phyloP scores from a whole-genome alignment of 305 asterid species.

The Plantago rigida region DNA sequence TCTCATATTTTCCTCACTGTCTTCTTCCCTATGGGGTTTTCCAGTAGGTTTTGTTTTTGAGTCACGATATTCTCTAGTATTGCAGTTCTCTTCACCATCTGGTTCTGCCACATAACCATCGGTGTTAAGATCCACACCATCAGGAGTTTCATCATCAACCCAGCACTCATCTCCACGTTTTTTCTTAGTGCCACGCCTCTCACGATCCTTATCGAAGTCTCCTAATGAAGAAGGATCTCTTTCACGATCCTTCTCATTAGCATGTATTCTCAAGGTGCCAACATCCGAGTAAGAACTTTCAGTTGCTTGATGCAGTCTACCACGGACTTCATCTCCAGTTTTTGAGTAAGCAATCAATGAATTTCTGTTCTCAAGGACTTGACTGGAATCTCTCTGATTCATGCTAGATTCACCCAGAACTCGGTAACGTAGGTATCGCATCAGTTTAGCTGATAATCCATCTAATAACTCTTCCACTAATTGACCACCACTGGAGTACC shows the following conservation, averaged over 20 bases:
- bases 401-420: constrained; percentile 64
- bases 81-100: constrained; percentile 57
- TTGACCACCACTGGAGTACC: constrained; percentile 63
- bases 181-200: constrained; percentile 39
- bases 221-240: constrained; percentile 39
- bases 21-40: constrained; percentile 65
- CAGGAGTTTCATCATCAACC: constrained; percentile 56
- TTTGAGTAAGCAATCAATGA: constrained; percentile 37
- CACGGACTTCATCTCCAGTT: constrained; percentile 67
- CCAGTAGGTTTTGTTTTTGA: constrained; percentile 52
- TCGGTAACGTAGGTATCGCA: constrained; percentile 73
- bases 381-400: constrained; percentile 54
- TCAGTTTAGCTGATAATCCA: constrained; percentile 83
- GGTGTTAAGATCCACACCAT: constrained; percentile 38
- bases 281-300: constrained; percentile 55
- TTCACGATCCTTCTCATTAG: constrained; percentile 34
- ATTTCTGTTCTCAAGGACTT: constrained; percentile 46
- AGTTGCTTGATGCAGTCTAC: constrained; percentile 44
- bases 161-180: constrained; percentile 49
- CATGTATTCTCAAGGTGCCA: constrained; percentile 31
- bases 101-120: constrained; percentile 47
- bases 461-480: constrained; percentile 89
- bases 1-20: constrained; percentile 53
- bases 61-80: constrained; percentile 47
- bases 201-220: constrained; percentile 47